Percentiles rank a stretch among this genome's conserved stretches.
phyloP scores from a whole-genome alignment of 345 rosid genomes.

The Moricandia arvensis region DNA sequence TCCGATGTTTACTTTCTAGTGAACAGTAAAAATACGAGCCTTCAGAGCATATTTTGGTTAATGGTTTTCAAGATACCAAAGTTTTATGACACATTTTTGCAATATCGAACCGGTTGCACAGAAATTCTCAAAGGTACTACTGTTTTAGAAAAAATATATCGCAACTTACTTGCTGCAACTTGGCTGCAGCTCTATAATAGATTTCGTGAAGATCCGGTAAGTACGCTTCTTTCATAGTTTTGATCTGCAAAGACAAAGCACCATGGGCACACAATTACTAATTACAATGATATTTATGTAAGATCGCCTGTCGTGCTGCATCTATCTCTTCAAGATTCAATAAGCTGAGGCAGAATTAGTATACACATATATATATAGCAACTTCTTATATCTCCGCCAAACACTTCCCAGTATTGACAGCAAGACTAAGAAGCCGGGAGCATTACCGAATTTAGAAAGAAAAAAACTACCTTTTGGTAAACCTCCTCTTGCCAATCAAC shows the following conservation, averaged over 20 bases:
- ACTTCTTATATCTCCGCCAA: neutral
- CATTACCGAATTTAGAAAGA: neutral
- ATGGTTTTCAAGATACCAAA: conserved; percentile 16
- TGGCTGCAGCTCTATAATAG: conserved; percentile 58
- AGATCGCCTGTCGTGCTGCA: neutral
- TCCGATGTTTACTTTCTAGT: conserved; percentile 1
- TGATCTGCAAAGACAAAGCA: conserved; percentile 50
- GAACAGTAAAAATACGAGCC: conserved; percentile 9
- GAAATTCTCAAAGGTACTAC: neutral
- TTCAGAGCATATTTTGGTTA: neutral
- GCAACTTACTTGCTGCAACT: conserved; percentile 60
- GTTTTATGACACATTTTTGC: neutral
- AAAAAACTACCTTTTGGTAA: conserved; percentile 65
- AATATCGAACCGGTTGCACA: neutral
- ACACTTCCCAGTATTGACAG: neutral
- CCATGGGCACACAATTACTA: conserved; percentile 5
- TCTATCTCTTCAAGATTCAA: conserved; percentile 15
- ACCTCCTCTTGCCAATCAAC: conserved; percentile 93
- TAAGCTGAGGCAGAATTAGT: conserved; percentile 3
- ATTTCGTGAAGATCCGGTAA: conserved; percentile 62
- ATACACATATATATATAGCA: neutral
- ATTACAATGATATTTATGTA: conserved; percentile 3
- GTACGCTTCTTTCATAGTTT: conserved; percentile 64
- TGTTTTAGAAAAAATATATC: neutral
- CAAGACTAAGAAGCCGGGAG: neutral